These are phyloP conservation scores for Botryotinia globosa DNA, from an alignment of 2,329 filamentous ascomycete genomes.

Conservation along the genomic window DNA sequence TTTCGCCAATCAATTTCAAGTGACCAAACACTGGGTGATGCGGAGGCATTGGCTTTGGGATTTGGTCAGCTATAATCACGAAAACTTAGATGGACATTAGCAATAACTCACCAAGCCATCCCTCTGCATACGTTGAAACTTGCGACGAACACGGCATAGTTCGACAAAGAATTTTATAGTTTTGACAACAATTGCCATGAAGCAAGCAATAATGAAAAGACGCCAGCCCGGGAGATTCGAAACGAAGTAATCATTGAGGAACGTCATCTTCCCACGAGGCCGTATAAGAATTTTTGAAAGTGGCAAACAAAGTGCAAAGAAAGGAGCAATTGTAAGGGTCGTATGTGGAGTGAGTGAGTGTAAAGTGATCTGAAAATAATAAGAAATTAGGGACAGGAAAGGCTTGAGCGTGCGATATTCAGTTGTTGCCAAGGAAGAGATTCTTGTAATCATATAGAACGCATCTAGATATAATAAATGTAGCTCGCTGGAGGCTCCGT, in stretches of 20 bases:
- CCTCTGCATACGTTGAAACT: background rate
- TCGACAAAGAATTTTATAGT: background rate
- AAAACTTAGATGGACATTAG: background rate
- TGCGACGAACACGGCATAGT: background rate
- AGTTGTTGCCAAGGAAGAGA: background rate
- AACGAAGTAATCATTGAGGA: background rate
- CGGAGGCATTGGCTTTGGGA: background rate
- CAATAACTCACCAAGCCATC: background rate
- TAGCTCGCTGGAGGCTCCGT: background rate
- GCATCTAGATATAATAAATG: background rate
- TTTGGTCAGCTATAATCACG: background rate
- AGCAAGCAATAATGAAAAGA: background rate
- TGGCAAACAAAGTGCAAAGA: background rate
- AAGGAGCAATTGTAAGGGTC: background rate
- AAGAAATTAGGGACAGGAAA: background rate
- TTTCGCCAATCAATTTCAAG: background rate
- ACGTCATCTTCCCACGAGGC: background rate
- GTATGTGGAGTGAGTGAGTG: background rate
- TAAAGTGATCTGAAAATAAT: background rate
- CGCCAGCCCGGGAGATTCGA: background rate
- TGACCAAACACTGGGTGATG: background rate
- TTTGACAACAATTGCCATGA: background rate
- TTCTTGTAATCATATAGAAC: background rate
- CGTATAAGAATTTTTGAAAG: background rate
- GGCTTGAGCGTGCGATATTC: background rate